phyloP scores from a whole-genome alignment of 176 grass and related monocot species.

The Pontederia crassipes region DNA sequence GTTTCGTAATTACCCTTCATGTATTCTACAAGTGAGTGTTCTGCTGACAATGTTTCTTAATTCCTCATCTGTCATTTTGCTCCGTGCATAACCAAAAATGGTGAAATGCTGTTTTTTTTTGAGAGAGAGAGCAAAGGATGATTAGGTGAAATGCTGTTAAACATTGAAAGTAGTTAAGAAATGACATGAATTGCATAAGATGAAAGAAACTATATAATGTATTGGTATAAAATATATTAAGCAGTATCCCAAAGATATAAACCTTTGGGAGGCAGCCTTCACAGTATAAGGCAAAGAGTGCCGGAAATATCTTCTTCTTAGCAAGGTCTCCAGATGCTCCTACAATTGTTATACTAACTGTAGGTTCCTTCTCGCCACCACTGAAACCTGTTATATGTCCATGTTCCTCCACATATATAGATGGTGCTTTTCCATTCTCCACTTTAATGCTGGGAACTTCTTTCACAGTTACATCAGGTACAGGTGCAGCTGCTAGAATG shows the following conservation, averaged over 20 bases:
- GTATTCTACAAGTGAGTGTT: constrained; percentile 91
- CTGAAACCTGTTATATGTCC: constrained; percentile 18
- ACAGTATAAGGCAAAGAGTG: constrained; percentile 90
- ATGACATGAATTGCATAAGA: background rate
- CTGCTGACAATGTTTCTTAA: constrained; percentile 82
- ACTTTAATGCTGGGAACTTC: constrained; percentile 21
- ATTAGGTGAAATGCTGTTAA: constrained; percentile 42
- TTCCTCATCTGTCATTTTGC: constrained; percentile 97
- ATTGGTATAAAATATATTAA: background rate
- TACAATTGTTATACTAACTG: constrained; percentile 84
- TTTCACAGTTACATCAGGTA: constrained; percentile 9
- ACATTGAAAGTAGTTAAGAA: background rate
- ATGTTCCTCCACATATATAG: constrained; percentile 39
- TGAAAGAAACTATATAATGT: background rate
- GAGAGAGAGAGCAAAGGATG: too few relatives aligned
- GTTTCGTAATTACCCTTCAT: constrained; percentile 51
- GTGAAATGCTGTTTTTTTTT: constrained; percentile 42
- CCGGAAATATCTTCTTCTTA: constrained; percentile 99
- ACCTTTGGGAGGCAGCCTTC: constrained; percentile 92
- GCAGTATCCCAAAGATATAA: constrained; percentile 1
- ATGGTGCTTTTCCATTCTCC: constrained; percentile 31
- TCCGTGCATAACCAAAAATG: constrained; percentile 94
- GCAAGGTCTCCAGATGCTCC: constrained; percentile 94
- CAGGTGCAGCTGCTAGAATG: background rate
- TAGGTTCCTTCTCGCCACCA: constrained; percentile 25